A percentile compares a stretch with the other conserved stretches of the same genome.
These are phyloP conservation scores for Panicum miliaceum DNA, from an alignment of 176 grass and related monocot species.

Conservation along the genomic window DNA sequence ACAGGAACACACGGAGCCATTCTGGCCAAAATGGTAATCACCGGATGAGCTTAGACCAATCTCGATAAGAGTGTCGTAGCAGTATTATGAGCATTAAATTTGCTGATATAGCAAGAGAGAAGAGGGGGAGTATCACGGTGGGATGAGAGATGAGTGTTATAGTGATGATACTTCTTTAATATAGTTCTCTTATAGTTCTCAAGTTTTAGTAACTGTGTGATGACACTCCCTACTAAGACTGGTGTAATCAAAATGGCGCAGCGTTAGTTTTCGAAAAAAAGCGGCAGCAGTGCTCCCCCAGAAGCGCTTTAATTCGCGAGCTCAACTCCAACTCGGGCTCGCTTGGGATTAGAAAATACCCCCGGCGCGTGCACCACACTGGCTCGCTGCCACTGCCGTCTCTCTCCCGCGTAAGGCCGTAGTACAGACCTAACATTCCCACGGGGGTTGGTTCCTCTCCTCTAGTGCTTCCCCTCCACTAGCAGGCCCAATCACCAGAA, in stretches of 20 bases:
- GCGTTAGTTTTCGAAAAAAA: too few relatives aligned
- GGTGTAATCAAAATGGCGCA: too few relatives aligned
- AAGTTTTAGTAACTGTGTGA: too few relatives aligned
- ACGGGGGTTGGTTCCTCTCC: not conserved
- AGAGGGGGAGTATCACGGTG: too few relatives aligned
- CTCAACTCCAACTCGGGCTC: not conserved
- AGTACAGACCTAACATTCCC: conserved; percentile 49
- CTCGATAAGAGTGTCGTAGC: too few relatives aligned
- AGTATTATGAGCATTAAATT: too few relatives aligned
- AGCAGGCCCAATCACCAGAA: conserved; percentile 6
- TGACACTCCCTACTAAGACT: too few relatives aligned
- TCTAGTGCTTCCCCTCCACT: not conserved
- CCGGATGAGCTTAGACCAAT: conserved; percentile 36
- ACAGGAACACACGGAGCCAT: not conserved
- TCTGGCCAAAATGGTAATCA: conserved; percentile 12
- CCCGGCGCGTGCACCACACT: conserved; percentile 38
- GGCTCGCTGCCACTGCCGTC: not conserved
- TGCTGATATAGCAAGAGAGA: too few relatives aligned
- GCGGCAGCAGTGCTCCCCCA: not conserved
- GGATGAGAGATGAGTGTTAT: too few relatives aligned
- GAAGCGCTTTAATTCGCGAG: not conserved
- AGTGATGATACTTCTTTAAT: too few relatives aligned
- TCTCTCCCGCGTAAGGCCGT: not conserved
- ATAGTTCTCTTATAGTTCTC: too few relatives aligned
- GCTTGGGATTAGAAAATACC: not conserved